Conservation (phyloP, 164 flowering plant genomes). For the Litsea cubeba region DNA sequence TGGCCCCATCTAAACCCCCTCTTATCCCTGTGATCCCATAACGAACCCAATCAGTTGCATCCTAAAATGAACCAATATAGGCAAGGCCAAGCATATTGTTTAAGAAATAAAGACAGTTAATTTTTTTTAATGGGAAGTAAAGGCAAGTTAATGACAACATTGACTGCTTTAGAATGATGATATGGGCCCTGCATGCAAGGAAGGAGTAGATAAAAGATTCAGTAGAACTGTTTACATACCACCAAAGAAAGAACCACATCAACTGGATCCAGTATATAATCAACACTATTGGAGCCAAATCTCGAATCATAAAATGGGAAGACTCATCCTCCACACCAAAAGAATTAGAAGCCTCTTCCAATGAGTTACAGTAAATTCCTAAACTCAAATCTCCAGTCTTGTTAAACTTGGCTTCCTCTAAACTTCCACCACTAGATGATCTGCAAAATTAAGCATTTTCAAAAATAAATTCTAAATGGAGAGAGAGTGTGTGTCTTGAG, state of each 20-base stretch:
- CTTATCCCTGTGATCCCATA: too few species aligned
- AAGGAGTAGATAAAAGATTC: neutral
- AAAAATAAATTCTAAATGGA: neutral
- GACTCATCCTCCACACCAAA: slow-evolving; percentile 21
- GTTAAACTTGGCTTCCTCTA: slow-evolving; percentile 52
- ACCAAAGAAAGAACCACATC: slow-evolving; percentile 52
- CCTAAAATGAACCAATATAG: too few species aligned
- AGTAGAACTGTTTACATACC: slow-evolving; percentile 40
- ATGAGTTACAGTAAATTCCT: slow-evolving; percentile 55
- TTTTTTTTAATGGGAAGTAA: too few species aligned
- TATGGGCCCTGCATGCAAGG: neutral
- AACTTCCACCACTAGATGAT: slow-evolving; percentile 34
- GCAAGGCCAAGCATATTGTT: too few species aligned
- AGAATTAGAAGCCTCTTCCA: slow-evolving; percentile 19
- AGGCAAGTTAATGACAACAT: neutral
- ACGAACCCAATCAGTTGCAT: too few species aligned
- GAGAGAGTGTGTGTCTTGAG: too few species aligned
- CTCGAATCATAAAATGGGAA: slow-evolving; percentile 8
- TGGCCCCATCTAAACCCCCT: too few species aligned
- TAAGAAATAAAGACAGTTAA: too few species aligned
- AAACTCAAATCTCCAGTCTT: slow-evolving; percentile 57
- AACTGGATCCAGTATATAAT: slow-evolving; percentile 54
- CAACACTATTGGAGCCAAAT: slow-evolving; percentile 22
- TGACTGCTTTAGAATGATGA: neutral
- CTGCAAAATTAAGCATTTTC: slow-evolving; percentile 24